Evolutionary conservation across 2,329 filamentous ascomycete species (phyloP), one percentile per base, ranked within the genome.

Genomic region (Pseudocercospora musae): DNA sequence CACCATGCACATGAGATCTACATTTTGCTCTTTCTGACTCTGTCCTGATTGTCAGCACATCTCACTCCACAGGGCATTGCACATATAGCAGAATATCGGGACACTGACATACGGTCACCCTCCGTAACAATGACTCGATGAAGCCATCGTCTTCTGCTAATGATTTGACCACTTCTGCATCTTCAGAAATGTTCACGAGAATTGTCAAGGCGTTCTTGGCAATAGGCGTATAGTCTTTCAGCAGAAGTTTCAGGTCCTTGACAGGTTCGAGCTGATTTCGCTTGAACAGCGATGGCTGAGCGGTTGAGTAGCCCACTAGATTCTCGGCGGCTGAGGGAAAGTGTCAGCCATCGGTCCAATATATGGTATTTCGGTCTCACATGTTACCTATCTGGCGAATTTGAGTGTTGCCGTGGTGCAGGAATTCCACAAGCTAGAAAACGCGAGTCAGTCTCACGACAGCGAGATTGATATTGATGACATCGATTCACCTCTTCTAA

Each of bases 191-290:
- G 75, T 96, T 97, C 71, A 98, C 85, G 65, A 99, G 87, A 69
- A 97, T 94, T 13, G 88, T 96, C 69, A 97, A 79, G 40, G 90
- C 93, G 86, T 96, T 90, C 75, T 95, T 91, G n/a, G 94, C 90
- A 64, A 97, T 96, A 75, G 89, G 87, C 87, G 96, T 83, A 73
- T 96, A 90, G 75, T 98, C 95, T 73, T 87, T 87, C 40, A 95
- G 84, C 25, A 98, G 79, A 3, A 97, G 83, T 76, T 96, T 98
- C 63, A 99, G 80, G 72, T 97, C 90, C 71, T 89, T 91, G 48
- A 98, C 81, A 0, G 95, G 93, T 64, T 89, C 83, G 11, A 96
- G 79, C 60, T 91, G 83, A 27, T 92, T 85, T 7, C 82, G 82
- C 78, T 97, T 98, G 83, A 99, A 99, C 21, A 98, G 85, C 0